phyloP scores from a whole-genome alignment of 108 stramenopile genomes.

The Nannochloropsis granulata region DNA sequence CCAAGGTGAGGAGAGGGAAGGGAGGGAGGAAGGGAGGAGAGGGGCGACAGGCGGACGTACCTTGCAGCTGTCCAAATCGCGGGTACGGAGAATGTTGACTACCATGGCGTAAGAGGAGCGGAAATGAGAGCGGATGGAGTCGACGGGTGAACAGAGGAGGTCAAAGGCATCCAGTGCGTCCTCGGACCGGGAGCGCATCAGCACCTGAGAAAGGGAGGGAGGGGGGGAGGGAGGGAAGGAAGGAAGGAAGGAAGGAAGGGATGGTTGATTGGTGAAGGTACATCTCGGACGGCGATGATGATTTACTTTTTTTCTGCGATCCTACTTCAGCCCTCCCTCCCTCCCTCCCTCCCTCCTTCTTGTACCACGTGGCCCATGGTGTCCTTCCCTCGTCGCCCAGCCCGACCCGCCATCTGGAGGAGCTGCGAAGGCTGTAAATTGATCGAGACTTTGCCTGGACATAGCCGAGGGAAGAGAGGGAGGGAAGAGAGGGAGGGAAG shows the following conservation, averaged over 20 bases:
- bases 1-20: neutral
- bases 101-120: constrained; percentile 19
- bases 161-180: constrained; percentile 17
- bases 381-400: constrained; percentile 14
- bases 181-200: constrained; percentile 27
- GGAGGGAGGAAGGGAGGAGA: neutral
- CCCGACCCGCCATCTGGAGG: constrained; percentile 32
- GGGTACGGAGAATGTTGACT: constrained; percentile 15
- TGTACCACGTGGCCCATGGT: constrained; percentile 4
- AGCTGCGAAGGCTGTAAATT: constrained; percentile 16
- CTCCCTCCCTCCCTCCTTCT: neutral
- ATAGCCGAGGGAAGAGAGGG: neutral
- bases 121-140: neutral
- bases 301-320: too few species aligned
- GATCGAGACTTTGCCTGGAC: constrained; percentile 1
- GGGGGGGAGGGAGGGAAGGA: neutral
- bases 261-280: neutral
- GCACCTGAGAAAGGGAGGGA: neutral
- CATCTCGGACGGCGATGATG: neutral
- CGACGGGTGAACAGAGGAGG: constrained; percentile 21
- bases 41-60: neutral
- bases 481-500: neutral
- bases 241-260: neutral
- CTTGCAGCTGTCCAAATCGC: constrained; percentile 8
- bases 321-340: neutral